Base-by-base conservation (phyloP, 2,329 filamentous ascomycete genomes). In the Monilinia vaccinii-corymbosi region DNA sequence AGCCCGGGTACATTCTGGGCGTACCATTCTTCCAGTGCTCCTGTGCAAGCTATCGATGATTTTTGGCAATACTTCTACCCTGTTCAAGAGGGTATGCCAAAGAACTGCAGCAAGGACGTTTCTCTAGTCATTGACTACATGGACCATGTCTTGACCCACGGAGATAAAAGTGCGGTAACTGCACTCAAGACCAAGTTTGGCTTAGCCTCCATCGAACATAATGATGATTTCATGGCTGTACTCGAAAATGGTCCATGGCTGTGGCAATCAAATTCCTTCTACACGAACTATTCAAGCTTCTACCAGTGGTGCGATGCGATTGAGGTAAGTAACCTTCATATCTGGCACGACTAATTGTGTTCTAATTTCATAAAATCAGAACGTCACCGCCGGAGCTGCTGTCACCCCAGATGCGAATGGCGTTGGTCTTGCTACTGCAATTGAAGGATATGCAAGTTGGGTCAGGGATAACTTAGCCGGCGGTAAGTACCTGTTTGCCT, bases 31-130 rank as follows among this genome's bases (percentile, higher is more conserved):
- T 80, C 78, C 34, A 80, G 78, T 67, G 82, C 77, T 0, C 79
- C 80, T 0, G 80, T 84, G 1, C 71, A 85, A 65, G 77, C 78
- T 1, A 76, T 84, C 38, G 75, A 77, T 28, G 75, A 85, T 69
- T 83, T 79, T 66, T 85, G 80, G 80, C 73, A 78, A 68, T 85
- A 84, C 65, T 84, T 82, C 66, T 66, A 73, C 4, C 81, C 81
- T 0, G 74, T 84, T n/a, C 77, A 81, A 66, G 66, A 79, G 36
- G 81, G 80, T 9, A 83, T 84, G 79, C 76, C 82, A 7, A 69
- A 74, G 65, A 85, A 85, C 69, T 85, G 82, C 72, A 82, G 78
- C 67, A 72, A 67, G 3, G 81, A 83, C 66, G 71, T 83, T 34
- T 69, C 74, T 1, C 72, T 74, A 4, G 79, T 85, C 21, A 73